Base-by-base conservation (phyloP, 139 green algal genomes). In the Coelastrella sp. region DNA sequence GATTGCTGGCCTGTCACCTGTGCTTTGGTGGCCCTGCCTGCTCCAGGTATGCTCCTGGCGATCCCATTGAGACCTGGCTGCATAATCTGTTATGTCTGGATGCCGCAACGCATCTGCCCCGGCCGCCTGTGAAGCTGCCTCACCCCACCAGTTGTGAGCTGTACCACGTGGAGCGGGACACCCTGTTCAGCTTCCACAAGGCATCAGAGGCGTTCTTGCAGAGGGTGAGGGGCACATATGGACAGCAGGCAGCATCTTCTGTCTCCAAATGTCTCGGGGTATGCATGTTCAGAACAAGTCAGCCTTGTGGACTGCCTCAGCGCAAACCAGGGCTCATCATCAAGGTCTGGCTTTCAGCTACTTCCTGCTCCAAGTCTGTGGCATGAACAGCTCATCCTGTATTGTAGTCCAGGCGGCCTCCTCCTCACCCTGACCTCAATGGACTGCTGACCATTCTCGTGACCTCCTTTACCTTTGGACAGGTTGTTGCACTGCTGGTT, bases 161-260 rank as follows among this genome's bases (percentile, higher is more conserved):
- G n/a, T 99, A 92, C 95, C 98, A 98, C 84, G 96, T 99, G 49
- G 95, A 99, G 85, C 92, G 98, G 0, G 97, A 99, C 95, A 99
- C 98, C 9, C 97, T 99, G 6, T 99, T 99, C 94, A 97, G 94
- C 24, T 98, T 96, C 89, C 98, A 99, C 95, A 97, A 97, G 89
- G 87, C 87, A 7, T 95, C 94, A 58, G 96, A 98, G 92, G 90
- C 82, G 8, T 96, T 98, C 87, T 63, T 90, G 87, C 87, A 90
- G 61, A 49, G 68, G 68, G 84, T 88, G 57, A 58, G 84, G 84
- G 7, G n/a, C 63, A 70, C 35, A 49, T 49, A 49, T 49, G 35
- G 35, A 3, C 35, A 49, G 35, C 35, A 49, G 35, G 35, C 35
- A 49, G 35, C 35, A 49, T 49, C 35, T 3, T 49, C 35, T 49